Evolutionary conservation across 495 filamentous ascomycete genomes (phyloP), one percentile per base, ranked within the genome.

Genomic region (Platismatia glauca): DNA sequence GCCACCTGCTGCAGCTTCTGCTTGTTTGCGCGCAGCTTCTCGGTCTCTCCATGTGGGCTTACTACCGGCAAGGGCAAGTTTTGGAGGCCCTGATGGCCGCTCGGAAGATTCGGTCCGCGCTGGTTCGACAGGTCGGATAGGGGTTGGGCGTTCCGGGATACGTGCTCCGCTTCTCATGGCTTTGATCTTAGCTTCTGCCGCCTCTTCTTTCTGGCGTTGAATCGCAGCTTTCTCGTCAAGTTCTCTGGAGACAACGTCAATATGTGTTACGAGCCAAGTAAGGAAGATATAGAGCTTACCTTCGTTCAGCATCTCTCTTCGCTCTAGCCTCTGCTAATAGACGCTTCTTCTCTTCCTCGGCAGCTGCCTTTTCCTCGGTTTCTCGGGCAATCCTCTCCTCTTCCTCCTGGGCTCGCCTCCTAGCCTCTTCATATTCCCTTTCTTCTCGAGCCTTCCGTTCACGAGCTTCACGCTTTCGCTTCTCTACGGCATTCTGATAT

Each of bases 1-100:
- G 35, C 37, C 43, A 29, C 56, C 39, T 37, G 60, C 66, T 52
- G 55, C 70, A 48, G 71, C 77, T 38, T 71, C 70, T 52, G 78
- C 72, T 60, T 75, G 73, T 74, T 82, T 90, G 65, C 46, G 46
- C 22, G 84, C 84, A 53, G 87, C 88, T 73, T 89, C 78, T 52
- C 89, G 83, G n/a, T 96, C 91, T 75, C 91, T 87, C 91, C 91
- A 96, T 69, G 79, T 84, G 39, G 83, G 76, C 73, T 84, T 85
- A 69, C 72, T 77, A 62, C 84, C 85, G 58, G 81, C 78, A 61
- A 95, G 78, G 62, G 79, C 78, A 71, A 95, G 80, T 64, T 83
- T 84, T 27, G 90, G 89, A 57, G 87, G 83, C 27, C 79, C 82
- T 39, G 64, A 73, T 34, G 79, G 75, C 48, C 81, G 76, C 61